Evolutionary conservation across 192 early-diverging fungal species (phyloP), one percentile per base, ranked within the genome.

Genomic region (Backusella morwellensis): DNA sequence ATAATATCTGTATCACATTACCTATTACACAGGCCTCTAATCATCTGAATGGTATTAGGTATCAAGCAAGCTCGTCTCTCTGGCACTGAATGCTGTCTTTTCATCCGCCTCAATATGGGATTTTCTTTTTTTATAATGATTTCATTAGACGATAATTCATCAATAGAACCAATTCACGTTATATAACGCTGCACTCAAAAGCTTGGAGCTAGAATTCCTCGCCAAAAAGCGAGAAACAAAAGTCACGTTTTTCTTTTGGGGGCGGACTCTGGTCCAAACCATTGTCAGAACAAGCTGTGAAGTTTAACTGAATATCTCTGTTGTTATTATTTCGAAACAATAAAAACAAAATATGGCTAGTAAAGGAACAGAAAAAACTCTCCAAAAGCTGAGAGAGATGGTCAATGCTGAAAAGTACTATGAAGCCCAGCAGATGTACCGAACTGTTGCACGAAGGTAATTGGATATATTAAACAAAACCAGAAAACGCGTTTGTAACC

Each of bases 361-460:
- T 41, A 88, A 81, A 79, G 88, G 87, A 76, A 91, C 90, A 9
- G 85, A 89, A 72, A 91, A 89, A 63, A 83, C 90, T 52, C 89
- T 90, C 11, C 85, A 92, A 68, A 93, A 91, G 74, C 86, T 95
- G 34, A 88, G 90, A 73, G 85, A 88, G 54, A 87, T 89, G 35
- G 86, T 92, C 14, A 82, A 89, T 35, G 86, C 81, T 59, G 95
- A 93, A 42, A 95, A 97, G 85, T 97, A 97, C 86, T 98, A 98
- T 86, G 97, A 97, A 80, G 95, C 96, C 2, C 96, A 98, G 80
- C 97, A 98, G 81, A 97, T 97, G 95, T 93, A 97, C 83, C 94
- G 95, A 47, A 97, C 97, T 44, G 92, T 97, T 15, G 93, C 92
- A 79, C 91, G 93, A 85, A 84, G 93, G 90, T 93, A 63, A 14